A percentile compares a stretch with the other conserved stretches of the same genome.
Evolutionary conservation across 148 eudicot species (phyloP).

Genomic region (Persicaria tinctoria): DNA sequence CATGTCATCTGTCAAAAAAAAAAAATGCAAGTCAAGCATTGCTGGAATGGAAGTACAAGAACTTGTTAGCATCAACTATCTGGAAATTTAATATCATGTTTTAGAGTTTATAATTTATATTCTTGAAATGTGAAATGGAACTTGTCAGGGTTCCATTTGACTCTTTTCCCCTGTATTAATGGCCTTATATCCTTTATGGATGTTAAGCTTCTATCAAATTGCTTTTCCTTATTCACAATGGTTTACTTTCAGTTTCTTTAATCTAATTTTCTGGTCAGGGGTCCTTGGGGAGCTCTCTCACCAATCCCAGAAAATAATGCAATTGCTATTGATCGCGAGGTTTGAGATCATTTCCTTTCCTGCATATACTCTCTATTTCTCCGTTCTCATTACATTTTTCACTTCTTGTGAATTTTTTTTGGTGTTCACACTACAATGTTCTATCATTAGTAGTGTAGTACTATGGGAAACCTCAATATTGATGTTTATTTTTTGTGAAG

Average conservation of each 20-base stretch:
- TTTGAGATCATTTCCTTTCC: slow-evolving; percentile 7
- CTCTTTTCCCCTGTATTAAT: background rate
- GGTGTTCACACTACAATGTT: background rate
- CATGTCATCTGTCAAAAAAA: background rate
- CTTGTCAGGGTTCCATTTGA: background rate
- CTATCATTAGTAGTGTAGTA: background rate
- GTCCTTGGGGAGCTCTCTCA: slow-evolving; percentile 93
- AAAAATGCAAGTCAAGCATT: too few relatives aligned
- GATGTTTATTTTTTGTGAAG: background rate
- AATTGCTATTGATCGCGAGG: slow-evolving; percentile 80
- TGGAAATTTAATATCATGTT: background rate
- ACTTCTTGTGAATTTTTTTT: background rate
- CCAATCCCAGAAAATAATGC: slow-evolving; percentile 94
- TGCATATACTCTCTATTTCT: background rate
- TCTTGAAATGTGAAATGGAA: background rate
- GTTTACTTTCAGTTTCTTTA: background rate
- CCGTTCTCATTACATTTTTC: background rate
- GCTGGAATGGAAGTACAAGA: background rate
- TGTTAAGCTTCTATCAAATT: background rate
- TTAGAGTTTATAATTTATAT: background rate
- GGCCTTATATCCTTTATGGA: background rate
- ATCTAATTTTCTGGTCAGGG: slow-evolving; percentile 37
- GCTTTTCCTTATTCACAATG: slow-evolving; percentile 8
- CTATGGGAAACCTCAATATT: background rate
- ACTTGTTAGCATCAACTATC: background rate